Evolutionary conservation across 768 basidiomycete genomes (phyloP).

Genomic region (Rhizopogon vinicolor): DNA sequence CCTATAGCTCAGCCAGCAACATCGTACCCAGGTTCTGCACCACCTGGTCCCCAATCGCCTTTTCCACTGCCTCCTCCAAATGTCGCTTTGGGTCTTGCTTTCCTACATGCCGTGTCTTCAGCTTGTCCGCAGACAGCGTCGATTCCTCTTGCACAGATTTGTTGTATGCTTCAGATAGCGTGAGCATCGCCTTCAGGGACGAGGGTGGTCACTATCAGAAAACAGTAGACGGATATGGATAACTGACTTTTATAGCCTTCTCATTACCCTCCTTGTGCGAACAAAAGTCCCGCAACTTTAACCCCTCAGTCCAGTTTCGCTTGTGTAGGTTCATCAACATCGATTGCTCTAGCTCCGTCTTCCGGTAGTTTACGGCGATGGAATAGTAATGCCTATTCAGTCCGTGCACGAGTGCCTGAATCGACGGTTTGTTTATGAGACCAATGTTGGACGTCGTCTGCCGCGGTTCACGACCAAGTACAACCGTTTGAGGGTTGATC

Average conservation of each 20-base stretch:
- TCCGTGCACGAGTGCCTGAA: slow-evolving; percentile 97
- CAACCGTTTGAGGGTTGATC: slow-evolving; percentile 87
- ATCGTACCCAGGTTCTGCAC: slow-evolving; percentile 94
- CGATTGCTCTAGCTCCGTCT: slow-evolving; percentile 95
- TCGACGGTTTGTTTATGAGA: slow-evolving; percentile 98
- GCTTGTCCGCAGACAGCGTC: slow-evolving; percentile 87
- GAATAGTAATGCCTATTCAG: slow-evolving; percentile 98
- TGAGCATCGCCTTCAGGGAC: slow-evolving; percentile 76
- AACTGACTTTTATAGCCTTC: slow-evolving; percentile 85
- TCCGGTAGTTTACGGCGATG: slow-evolving; percentile 96
- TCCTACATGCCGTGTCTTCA: slow-evolving; percentile 96
- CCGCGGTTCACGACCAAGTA: slow-evolving; percentile 89
- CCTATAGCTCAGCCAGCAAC: slow-evolving; percentile 85
- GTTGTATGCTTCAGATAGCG: slow-evolving; percentile 91
- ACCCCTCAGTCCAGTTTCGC: slow-evolving; percentile 97
- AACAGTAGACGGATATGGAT: slow-evolving; percentile 8
- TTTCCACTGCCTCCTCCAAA: slow-evolving; percentile 95
- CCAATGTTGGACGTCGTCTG: slow-evolving; percentile 99
- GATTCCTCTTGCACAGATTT: slow-evolving; percentile 98
- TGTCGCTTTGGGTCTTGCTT: slow-evolving; percentile 99
- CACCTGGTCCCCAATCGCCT: slow-evolving; percentile 96
- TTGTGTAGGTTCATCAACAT: slow-evolving; percentile 99
- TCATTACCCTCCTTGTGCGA: slow-evolving; percentile 86
- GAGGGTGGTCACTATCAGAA: slow-evolving; percentile 15
- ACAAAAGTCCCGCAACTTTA: slow-evolving; percentile 89